phyloP scores from a whole-genome alignment of 495 filamentous ascomycete species.

The Tuber melanosporum region DNA sequence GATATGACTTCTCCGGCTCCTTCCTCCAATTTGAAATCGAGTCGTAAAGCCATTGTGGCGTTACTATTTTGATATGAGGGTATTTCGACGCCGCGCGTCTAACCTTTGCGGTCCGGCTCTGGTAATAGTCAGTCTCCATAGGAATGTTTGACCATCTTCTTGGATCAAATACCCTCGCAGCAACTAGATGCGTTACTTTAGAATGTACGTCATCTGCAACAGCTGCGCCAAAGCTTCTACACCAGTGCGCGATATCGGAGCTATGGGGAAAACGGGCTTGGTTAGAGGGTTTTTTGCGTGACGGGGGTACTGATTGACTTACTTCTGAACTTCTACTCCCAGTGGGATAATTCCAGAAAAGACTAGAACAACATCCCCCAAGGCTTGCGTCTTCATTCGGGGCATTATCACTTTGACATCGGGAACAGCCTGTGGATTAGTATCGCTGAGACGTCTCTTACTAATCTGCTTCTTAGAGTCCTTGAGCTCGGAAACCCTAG shows the following conservation, averaged over 20 bases:
- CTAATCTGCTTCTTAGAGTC: constrained; percentile 42
- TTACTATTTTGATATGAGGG: constrained; percentile 75
- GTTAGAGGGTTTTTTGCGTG: constrained; percentile 18
- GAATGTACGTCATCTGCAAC: constrained; percentile 56
- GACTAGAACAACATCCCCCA: constrained; percentile 64
- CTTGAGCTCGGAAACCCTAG: constrained; percentile 41
- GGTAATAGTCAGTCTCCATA: constrained; percentile 47
- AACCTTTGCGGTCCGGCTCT: constrained; percentile 84
- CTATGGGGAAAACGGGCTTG: constrained; percentile 39
- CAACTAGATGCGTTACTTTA: constrained; percentile 62
- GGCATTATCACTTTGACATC: constrained; percentile 81
- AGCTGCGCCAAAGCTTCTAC: constrained; percentile 73
- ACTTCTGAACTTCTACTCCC: constrained; percentile 61
- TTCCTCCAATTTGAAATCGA: constrained; percentile 71
- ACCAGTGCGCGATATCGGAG: constrained; percentile 77
- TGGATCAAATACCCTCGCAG: constrained; percentile 45
- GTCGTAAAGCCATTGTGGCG: constrained; percentile 78
- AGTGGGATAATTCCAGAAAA: constrained; percentile 85
- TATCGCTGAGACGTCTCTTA: constrained; percentile 23
- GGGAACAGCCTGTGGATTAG: constrained; percentile 63
- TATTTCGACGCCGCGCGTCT: constrained; percentile 64
- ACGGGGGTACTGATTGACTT: constrained; percentile 34
- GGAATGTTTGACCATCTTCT: neutral
- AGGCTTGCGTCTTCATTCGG: constrained; percentile 62
- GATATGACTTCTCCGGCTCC: constrained; percentile 67